Base-by-base conservation (phyloP, 2,329 filamentous ascomycete genomes). In the Penicillium sp. region DNA sequence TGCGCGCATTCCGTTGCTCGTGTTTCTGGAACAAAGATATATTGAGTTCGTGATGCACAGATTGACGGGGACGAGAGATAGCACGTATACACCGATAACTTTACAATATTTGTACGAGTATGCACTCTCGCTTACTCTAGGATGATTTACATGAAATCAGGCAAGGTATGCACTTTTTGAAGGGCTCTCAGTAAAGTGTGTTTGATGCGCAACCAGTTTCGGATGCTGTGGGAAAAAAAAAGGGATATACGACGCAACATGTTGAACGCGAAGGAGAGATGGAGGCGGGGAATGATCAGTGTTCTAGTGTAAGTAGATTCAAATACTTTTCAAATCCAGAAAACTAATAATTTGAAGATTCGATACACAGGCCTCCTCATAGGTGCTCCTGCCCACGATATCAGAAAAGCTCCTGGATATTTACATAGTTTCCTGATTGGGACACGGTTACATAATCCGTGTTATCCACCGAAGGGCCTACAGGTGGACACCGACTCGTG, bases 401-500 rank as follows among this genome's bases (percentile, higher is more conserved):
- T 16, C 35, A 37, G 14, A 25, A 42, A 16, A 25, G 16, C 22
- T 26, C 8, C 35, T 19, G 14, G 13, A 48, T 51, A 51, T 54
- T 43, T 30, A 25, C 48, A 37, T 42, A 11, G 13, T 48, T 59
- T 49, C 60, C 60, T 57, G 33, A 55, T 57, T 54, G 30, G 38
- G 55, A 59, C 30, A 26, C 3, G 55, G 52, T 67, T 67, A 67
- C 60, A 55, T 65, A 66, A 67, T 37, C 49, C 40, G 42, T 5
- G 6, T 42, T 7, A 26, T 54, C 52, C 19, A 52, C 49, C 25
- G 11, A 16, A 22, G 22, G 22, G 19, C 14, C 19, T 16, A 6
- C 22, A 22, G 35, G 51, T 54, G 52, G 58, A n/a, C 55, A 59
- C 42, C 59, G 42, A 57, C 61, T 63, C 62, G 63, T 73, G 70